Evolutionary conservation across 192 early-diverging fungal species (phyloP), one percentile per base, ranked within the genome.

Genomic region (Coemansia sp.): DNA sequence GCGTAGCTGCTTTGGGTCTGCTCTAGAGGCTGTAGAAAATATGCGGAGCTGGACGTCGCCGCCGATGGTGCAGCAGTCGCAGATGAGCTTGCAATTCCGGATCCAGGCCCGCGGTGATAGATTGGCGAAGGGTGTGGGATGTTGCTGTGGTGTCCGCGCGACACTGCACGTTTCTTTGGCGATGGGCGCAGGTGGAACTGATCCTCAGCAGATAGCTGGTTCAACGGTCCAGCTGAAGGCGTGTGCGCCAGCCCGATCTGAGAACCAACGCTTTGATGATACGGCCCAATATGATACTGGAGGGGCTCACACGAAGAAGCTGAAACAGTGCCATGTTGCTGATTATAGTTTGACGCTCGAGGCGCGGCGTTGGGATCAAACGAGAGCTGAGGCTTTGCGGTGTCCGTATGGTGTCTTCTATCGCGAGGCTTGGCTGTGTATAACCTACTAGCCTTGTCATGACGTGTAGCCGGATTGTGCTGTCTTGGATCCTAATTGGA

Each of bases 141-240:
- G 38, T 82, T 76, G 49, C 69, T 65, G 53, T 69, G 62, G 34
- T 82, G 59, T 1, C 75, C 71, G 9, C 74, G 70, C 22, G 79
- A 82, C 15, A 82, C 68, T 3, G 79, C 79, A 13, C 79, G 79
- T 67, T 82, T 82, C 49, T 82, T 82, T 54, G 79, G 75, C n/a
- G 79, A 76, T 1, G 79, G 79, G 17, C 54, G 66, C 52, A 73
- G 59, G 9, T 49, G 48, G 33, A 63, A 38, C 62, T 70, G 63
- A 22, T 81, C 79, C 15, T 74, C 57, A 2, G 58, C 64, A 3
- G 79, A 61, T 10, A 76, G 71, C 33, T 71, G 66, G 15, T 66
- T 65, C 59, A 80, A 62, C 13, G 66, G 63, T 2, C 71, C 72
- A 38, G 71, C 61, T 4, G 76, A 54, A 23, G 53, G 15, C 7